phyloP scores from a whole-genome alignment of 768 basidiomycete genomes.

The Infundibulicybe gibba region DNA sequence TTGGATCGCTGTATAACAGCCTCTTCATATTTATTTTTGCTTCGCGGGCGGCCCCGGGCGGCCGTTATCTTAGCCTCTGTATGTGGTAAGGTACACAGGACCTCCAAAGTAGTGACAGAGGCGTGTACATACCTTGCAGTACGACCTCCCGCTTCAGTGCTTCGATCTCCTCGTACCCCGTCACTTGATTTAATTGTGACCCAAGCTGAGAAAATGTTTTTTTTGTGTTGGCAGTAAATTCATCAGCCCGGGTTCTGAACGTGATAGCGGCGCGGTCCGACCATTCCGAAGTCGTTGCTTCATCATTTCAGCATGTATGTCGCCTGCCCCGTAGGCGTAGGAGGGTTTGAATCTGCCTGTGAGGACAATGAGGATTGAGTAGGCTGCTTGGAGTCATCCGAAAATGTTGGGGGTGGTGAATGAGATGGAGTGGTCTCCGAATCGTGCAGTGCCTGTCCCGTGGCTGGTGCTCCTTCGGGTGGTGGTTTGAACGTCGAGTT shows the following conservation, averaged over 20 bases:
- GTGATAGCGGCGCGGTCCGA: conserved; percentile 37
- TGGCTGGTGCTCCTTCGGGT: not conserved
- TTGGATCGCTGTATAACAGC: conserved; percentile 79
- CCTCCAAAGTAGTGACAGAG: conserved; percentile 6
- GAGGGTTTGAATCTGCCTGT: no score
- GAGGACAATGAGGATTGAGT: conserved; percentile 14
- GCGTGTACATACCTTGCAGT: conserved; percentile 63
- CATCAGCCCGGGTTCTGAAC: conserved; percentile 53
- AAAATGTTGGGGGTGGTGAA: conserved; percentile 8
- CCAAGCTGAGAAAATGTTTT: conserved; percentile 72
- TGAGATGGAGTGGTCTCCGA: conserved; percentile 6
- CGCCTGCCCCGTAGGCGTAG: conserved; percentile 9
- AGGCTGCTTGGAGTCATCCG: conserved; percentile 1
- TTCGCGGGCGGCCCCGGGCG: conserved; percentile 60
- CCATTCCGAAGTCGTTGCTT: conserved; percentile 48
- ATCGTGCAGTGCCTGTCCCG: no score
- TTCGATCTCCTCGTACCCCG: conserved; percentile 92
- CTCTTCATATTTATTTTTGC: conserved; percentile 77
- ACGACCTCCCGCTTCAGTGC: conserved; percentile 73
- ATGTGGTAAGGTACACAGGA: conserved; percentile 2
- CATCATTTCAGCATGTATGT: conserved; percentile 30
- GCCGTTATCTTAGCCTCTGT: conserved; percentile 72
- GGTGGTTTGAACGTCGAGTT: conserved; percentile 16
- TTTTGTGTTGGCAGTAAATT: conserved; percentile 53
- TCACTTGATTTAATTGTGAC: conserved; percentile 75